Base-by-base conservation (phyloP, 257 asterid genomes). In the Capsicum pubescens region DNA sequence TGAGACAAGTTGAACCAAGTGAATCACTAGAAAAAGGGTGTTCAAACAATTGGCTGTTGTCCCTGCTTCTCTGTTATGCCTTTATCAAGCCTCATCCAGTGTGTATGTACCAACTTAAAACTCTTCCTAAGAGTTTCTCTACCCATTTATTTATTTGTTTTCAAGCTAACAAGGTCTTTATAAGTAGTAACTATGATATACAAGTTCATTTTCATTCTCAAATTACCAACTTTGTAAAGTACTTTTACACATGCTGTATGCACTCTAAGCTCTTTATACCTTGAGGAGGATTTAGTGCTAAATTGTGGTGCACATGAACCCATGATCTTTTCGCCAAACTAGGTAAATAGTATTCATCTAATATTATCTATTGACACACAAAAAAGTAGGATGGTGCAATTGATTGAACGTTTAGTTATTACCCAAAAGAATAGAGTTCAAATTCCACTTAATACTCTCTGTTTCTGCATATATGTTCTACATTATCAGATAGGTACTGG, bases 1-100 rank as follows among this genome's bases (percentile, higher is more conserved):
- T 63, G 54, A 67, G 72, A 82, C 36, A 69, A 56, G 14, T 85
- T 84, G 36, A 46, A 19, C 80, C 56, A 72, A 17, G 36, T 9
- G 26, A 19, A 61, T 11, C 21, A 0, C 67, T n/a, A 19, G 63
- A 10, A 12, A 55, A 26, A 64, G 70, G 70, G 70, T 21, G 70
- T 26, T 64, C 70, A 26, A 11, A 17, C 59, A 55, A 55, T 55
- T 55, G 59, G 17, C 16, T 64, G 12, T 64, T 64, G 7, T 5
- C 15, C 13, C 46, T 26, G 71, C 46, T 5, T 32, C 46, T 64
- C 32, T 64, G 39, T 32, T 32, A 32, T 11, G 46, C 71, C 71
- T 64, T 64, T 26, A 26, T 10, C 11, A 64, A 4, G 42, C 44
- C 16, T 64, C 39, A 64, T 26, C 9, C 69, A 9, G 10, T 21